Conservation (phyloP, 108 stramenopile species). For the Nannochloropsis gaditana region DNA sequence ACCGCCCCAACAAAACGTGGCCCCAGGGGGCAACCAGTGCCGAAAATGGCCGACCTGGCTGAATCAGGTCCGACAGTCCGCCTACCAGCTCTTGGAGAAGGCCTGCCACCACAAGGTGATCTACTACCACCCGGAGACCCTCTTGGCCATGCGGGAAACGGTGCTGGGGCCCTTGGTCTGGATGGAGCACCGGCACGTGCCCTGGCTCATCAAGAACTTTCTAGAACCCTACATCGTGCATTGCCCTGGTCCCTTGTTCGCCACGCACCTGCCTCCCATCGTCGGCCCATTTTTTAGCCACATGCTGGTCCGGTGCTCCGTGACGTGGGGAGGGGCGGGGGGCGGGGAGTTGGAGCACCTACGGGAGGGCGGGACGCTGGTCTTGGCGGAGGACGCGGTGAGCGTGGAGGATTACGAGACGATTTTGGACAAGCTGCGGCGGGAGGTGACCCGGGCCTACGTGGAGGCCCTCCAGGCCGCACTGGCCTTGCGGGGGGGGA, state of each 20-base stretch:
- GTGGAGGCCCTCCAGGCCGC: background rate
- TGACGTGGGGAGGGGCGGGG: slow-evolving; percentile 6
- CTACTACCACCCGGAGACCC: background rate
- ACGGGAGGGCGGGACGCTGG: background rate
- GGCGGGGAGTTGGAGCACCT: background rate
- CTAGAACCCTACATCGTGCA: background rate
- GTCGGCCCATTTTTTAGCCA: background rate
- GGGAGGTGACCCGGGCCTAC: background rate
- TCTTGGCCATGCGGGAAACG: background rate
- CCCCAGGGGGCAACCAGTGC: background rate
- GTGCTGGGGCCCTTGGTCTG: background rate
- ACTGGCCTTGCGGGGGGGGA: background rate
- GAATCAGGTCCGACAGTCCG: background rate
- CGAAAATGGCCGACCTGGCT: background rate
- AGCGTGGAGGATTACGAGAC: background rate
- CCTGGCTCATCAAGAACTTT: background rate
- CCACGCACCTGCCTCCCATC: slow-evolving; percentile 14
- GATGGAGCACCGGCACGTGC: background rate
- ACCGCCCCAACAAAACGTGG: background rate
- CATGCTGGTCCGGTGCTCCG: background rate
- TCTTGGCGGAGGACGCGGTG: background rate
- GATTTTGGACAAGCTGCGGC: background rate
- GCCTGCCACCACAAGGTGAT: slow-evolving; percentile 6
- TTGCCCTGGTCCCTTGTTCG: background rate
- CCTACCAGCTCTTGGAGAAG: background rate